Percentiles rank a stretch among this genome's conserved stretches.
phyloP scores from a whole-genome alignment of 2,329 filamentous ascomycete species.

The Arthrobotrys sphaeroides region DNA sequence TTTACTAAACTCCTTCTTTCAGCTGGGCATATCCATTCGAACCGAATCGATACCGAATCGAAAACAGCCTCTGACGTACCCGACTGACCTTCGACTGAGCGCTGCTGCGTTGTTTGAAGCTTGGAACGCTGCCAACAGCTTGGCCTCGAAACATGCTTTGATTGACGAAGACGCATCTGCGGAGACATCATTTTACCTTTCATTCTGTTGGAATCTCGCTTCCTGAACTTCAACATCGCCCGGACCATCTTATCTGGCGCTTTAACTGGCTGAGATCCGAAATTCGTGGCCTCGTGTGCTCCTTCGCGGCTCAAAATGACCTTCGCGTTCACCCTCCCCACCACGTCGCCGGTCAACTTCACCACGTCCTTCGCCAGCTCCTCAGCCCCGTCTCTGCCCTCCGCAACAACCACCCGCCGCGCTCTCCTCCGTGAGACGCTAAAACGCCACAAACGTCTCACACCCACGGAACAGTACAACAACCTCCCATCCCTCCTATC shows the following conservation, averaged over 20 bases:
- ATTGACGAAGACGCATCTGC: background rate
- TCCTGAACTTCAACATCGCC: background rate
- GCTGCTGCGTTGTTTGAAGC: conserved; percentile 34
- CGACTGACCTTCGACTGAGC: no score
- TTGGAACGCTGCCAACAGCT: conserved; percentile 28
- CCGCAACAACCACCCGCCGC: conserved; percentile 82
- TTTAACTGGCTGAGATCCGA: background rate
- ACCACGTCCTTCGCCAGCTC: conserved; percentile 78
- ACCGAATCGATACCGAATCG: no score
- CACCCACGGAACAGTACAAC: conserved; percentile 72
- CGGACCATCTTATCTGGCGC: background rate
- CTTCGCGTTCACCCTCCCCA: conserved; percentile 86
- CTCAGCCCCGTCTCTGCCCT: conserved; percentile 87
- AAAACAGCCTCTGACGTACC: no score
- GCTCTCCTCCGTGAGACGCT: conserved; percentile 82
- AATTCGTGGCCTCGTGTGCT: background rate
- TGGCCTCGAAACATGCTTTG: conserved; percentile 26
- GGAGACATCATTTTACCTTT: background rate
- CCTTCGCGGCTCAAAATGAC: conserved; percentile 72
- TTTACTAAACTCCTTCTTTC: no score
- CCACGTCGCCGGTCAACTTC: conserved; percentile 86
- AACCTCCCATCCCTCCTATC: conserved; percentile 76
- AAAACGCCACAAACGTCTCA: conserved; percentile 88
- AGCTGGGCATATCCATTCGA: no score
- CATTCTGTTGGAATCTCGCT: background rate